Base-by-base conservation (phyloP, 805 yeast species). In the Sugiyamaella valdiviana region DNA sequence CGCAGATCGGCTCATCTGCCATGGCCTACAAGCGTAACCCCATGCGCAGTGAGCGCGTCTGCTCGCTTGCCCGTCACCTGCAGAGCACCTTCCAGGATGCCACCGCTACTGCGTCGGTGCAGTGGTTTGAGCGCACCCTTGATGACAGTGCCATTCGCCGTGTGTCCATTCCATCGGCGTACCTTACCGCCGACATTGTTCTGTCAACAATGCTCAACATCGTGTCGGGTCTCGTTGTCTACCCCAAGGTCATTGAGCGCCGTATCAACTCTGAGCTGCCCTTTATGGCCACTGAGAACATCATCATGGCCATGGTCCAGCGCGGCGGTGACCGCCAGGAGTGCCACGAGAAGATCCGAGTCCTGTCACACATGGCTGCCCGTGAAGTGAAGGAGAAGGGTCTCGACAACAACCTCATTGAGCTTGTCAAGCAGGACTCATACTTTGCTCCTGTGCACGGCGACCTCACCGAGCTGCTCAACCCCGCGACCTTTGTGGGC, bases 1-100 rank as follows among this genome's bases (percentile, higher is more conserved):
- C 90, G n/a, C 99, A 93, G 76, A 93, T 93, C 64, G 99, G 99
- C 38, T 89, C 97, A 10, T 79, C 88, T 48, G 99, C 99, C 39
- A 93, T 93, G 99, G 99, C 99, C 24, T 93, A 93, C 77, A 93
- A 93, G 80, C 84, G 99, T 74, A 93, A 93, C 74, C 99, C 99
- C 70, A 93, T 93, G 99, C 85, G 99, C 75, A 84, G 91, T 65
- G 99, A 93, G 75, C 82, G 99, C 70, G 97, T 93, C 51, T 93
- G 99, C 74, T 93, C 99, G n/a, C 78, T 93, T 57, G 81, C 98
- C 17, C 86, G 99, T 75, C 98, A 91, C 69, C 70, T 93, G 70
- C 95, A 96, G 56, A 84, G 95, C 15, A 74, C 89, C 59, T 85
- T 84, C 72, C 88, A 77, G 64, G 98, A 93, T 69, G 95, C 96